These are phyloP conservation scores for Agarophyton chilense DNA, from an alignment of 23 red algal species.

Conservation along the genomic window DNA sequence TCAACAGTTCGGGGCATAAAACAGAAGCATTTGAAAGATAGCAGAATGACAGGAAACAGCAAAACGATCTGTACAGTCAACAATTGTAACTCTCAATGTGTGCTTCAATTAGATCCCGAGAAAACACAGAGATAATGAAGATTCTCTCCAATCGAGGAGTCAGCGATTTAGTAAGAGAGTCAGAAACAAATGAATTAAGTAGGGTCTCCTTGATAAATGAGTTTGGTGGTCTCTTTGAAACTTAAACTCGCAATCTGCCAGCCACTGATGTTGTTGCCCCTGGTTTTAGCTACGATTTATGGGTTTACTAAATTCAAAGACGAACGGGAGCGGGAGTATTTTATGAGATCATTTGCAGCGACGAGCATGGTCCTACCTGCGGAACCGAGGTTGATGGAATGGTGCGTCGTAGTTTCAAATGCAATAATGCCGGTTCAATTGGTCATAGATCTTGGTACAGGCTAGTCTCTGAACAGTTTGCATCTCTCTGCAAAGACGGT, in stretches of 20 bases:
- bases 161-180: not conserved
- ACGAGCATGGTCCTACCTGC: not conserved
- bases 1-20: too few relatives aligned
- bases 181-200: not conserved
- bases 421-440: not conserved
- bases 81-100: not conserved
- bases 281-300: not conserved
- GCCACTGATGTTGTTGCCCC: not conserved
- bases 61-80: too few relatives aligned
- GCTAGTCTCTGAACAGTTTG: not conserved
- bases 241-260: not conserved
- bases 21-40: too few relatives aligned
- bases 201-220: too few relatives aligned
- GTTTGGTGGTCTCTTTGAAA: not conserved
- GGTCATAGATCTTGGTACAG: conserved; percentile 1
- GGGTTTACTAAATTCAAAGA: not conserved
- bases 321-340: not conserved
- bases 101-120: not conserved
- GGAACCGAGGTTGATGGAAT: not conserved
- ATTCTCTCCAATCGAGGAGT: not conserved
- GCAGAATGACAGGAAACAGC: too few relatives aligned
- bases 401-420: not conserved
- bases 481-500: not conserved
- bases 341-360: not conserved
- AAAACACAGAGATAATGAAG: not conserved